Conservation (phyloP, 75 land plant species). For the Sequoia sempervirens region DNA sequence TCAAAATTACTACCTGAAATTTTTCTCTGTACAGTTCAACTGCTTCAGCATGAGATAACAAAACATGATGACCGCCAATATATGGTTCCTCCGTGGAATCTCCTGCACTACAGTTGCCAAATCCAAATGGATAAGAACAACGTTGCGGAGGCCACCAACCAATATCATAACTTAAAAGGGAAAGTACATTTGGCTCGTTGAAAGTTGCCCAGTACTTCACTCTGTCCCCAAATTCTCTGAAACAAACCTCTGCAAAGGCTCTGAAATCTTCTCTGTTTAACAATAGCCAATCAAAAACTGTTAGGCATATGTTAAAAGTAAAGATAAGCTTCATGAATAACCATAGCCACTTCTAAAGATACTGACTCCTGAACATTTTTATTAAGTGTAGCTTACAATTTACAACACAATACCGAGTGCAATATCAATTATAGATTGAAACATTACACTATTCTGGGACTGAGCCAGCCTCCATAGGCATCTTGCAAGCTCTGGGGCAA, state of each 20-base stretch:
- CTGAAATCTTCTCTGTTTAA: constrained; percentile 49
- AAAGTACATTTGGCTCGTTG: neutral
- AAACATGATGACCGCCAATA: constrained; percentile 41
- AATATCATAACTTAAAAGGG: neutral
- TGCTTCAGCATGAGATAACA: constrained; percentile 24
- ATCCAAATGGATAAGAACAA: neutral
- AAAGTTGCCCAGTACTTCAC: neutral
- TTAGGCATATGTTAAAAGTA: too few relatives aligned
- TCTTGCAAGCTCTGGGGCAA: constrained; percentile 67
- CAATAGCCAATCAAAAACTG: neutral
- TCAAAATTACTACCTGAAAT: constrained; percentile 13
- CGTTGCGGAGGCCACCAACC: neutral
- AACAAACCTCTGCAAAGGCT: constrained; percentile 55
- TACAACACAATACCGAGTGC: neutral
- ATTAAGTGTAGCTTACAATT: neutral
- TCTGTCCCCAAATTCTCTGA: constrained; percentile 21
- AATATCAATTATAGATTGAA: neutral
- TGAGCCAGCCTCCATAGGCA: constrained; percentile 65
- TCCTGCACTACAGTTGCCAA: constrained; percentile 35
- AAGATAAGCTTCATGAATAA: neutral
- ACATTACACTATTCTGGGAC: constrained; percentile 43
- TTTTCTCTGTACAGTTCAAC: constrained; percentile 18
- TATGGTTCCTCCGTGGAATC: constrained; percentile 68
- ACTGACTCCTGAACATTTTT: neutral
- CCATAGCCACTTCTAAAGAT: neutral